Evolutionary conservation across 352 stramenopile species (phyloP), one percentile per base, ranked within the genome.

Genomic region (Globisporangium alternatum): DNA sequence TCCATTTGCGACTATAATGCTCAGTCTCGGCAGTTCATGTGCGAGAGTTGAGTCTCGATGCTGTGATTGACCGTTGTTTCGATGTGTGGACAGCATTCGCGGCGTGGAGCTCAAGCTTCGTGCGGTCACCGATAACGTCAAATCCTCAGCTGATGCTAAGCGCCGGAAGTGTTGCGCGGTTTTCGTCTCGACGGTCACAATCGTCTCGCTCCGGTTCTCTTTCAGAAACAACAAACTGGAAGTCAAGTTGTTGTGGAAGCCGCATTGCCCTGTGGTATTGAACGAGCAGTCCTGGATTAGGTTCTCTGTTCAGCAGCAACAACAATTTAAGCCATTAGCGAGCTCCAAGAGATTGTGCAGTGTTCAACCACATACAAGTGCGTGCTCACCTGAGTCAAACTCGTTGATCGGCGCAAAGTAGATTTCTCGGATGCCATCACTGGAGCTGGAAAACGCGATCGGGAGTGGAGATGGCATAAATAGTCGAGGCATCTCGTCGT

Each of bases 231-330:
- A 25, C 33, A 73, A 21, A 19, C 59, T 54, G 1, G 57, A 56
- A 25, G 56, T 58, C 37, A 81, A 52, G 54, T 81, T 71, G 5
- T 64, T 71, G 21, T 77, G 57, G 6, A 71, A 81, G n/a, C 74
- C 68, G 28, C 71, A 78, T 8, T 66, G 68, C 4, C 61, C 74
- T 49, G 63, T 72, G 15, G 64, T 52, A 41, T 72, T 66, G 48
- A 73, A 75, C 15, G 58, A 54, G 22, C 71, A 81, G 19, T 62
- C 37, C 28, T 43, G 64, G 13, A 62, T 30, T 21, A 47, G 10
- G 5, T 58, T 53, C 31, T 56, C 51, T 62, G 31, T 17, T 9
- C 25, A 28, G 17, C 19, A 59, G 9, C 15, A 59, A 12, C 1
- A 51, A 2, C 33, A 44, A 10, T 25, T 3, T 10, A 6, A 10